These are phyloP conservation scores for Chaetomium olivaceum DNA, from an alignment of 2,329 filamentous ascomycete genomes.

Conservation along the genomic window DNA sequence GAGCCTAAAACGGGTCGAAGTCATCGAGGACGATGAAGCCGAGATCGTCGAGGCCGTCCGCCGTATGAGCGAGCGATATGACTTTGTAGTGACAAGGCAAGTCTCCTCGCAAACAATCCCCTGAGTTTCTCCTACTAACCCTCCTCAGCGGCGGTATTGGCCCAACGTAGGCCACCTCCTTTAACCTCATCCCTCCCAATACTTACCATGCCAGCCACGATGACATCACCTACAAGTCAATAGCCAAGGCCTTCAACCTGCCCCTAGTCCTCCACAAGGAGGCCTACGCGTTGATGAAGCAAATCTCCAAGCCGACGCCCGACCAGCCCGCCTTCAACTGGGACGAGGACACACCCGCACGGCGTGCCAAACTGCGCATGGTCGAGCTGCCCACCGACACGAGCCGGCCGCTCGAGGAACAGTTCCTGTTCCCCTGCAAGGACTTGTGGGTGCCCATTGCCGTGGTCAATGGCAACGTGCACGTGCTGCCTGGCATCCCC, in stretches of 20 bases:
- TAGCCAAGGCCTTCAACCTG: slow-evolving; percentile 83
- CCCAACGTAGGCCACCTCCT: slow-evolving; percentile 68
- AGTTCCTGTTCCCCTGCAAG: slow-evolving; percentile 76
- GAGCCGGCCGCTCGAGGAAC: slow-evolving; percentile 62
- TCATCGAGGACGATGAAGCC: slow-evolving; percentile 86
- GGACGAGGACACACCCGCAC: slow-evolving; percentile 76
- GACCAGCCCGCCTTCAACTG: slow-evolving; percentile 77
- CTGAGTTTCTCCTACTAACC: slow-evolving; percentile 20
- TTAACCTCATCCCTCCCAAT: neutral
- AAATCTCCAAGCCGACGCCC: slow-evolving; percentile 71
- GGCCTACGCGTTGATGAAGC: slow-evolving; percentile 80
- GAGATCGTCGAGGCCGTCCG: slow-evolving; percentile 87
- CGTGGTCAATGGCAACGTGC: slow-evolving; percentile 88
- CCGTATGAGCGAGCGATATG: slow-evolving; percentile 86
- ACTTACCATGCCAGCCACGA: slow-evolving; percentile 66
- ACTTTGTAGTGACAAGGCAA: slow-evolving; percentile 86
- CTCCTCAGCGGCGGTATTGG: slow-evolving; percentile 77
- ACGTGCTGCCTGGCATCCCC: slow-evolving; percentile 90
- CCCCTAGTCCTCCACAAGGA: slow-evolving; percentile 74
- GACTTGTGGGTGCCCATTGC: slow-evolving; percentile 88
- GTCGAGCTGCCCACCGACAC: slow-evolving; percentile 79
- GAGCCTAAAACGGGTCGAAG: slow-evolving; percentile 82
- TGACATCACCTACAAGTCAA: slow-evolving; percentile 94
- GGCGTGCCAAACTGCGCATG: slow-evolving; percentile 86
- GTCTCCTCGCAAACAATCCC: neutral